These are phyloP conservation scores for Penicillium soppii DNA, from an alignment of 495 filamentous ascomycete genomes.

Conservation along the genomic window DNA sequence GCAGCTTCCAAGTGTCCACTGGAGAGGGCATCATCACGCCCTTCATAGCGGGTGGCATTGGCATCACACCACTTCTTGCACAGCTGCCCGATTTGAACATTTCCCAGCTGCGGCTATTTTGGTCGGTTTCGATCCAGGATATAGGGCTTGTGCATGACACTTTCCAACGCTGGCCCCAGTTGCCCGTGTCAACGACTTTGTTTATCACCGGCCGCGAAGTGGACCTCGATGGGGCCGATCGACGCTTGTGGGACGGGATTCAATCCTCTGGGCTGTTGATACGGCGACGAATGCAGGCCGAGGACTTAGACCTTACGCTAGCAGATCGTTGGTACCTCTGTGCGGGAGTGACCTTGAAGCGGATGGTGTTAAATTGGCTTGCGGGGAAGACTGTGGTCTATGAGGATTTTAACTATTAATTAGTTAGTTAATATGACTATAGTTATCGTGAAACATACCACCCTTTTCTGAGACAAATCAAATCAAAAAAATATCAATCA, in stretches of 20 bases:
- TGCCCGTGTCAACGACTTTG: slow-evolving; percentile 53
- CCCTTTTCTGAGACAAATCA: too few relatives aligned
- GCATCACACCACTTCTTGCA: slow-evolving; percentile 74
- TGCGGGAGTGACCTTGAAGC: slow-evolving; percentile 56
- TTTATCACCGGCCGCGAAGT: slow-evolving; percentile 56
- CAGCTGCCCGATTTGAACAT: slow-evolving; percentile 53
- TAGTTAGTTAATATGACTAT: too few relatives aligned
- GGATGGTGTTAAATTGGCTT: slow-evolving; percentile 60
- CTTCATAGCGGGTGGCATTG: slow-evolving; percentile 76
- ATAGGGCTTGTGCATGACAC: slow-evolving; percentile 59
- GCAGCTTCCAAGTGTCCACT: slow-evolving; percentile 57
- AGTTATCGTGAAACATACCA: too few relatives aligned
- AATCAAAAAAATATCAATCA: not conserved
- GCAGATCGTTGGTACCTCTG: slow-evolving; percentile 67
- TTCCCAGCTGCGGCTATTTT: slow-evolving; percentile 55
- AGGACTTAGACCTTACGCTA: slow-evolving; percentile 48
- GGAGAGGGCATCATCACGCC: slow-evolving; percentile 25
- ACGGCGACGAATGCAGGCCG: slow-evolving; percentile 51
- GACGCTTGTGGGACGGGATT: slow-evolving; percentile 17
- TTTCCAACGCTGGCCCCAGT: slow-evolving; percentile 48
- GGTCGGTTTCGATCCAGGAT: slow-evolving; percentile 63
- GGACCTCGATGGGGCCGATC: slow-evolving; percentile 12
- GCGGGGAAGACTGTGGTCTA: slow-evolving; percentile 58
- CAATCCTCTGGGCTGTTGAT: slow-evolving; percentile 37
- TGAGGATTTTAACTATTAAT: slow-evolving; percentile 71